A percentile compares a stretch with the other conserved stretches of the same genome.
Conservation (phyloP, 139 green algal genomes). For the Chlamydomonas schloesseri region DNA sequence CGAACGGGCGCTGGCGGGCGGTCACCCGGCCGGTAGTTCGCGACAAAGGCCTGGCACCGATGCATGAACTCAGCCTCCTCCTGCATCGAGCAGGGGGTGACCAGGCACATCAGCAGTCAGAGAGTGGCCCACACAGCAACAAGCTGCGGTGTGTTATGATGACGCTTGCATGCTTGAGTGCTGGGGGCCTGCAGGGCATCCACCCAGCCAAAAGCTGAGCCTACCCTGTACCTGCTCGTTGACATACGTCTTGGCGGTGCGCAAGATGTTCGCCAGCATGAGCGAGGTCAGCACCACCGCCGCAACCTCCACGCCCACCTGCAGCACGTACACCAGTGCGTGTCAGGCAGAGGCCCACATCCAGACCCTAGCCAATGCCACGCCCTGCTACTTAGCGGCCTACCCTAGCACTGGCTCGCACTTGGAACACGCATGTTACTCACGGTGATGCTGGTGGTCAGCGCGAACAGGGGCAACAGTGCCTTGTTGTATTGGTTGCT, state of each 20-base stretch:
- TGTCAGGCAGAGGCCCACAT: too few relatives aligned
- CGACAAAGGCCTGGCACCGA: slow-evolving; percentile 39
- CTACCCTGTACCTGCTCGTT: slow-evolving; percentile 61
- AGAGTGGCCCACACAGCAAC: too few relatives aligned
- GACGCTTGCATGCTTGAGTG: too few relatives aligned
- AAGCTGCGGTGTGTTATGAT: too few relatives aligned
- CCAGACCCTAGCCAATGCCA: too few relatives aligned
- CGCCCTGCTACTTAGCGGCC: too few relatives aligned
- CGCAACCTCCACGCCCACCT: slow-evolving; percentile 55
- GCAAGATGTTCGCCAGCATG: slow-evolving; percentile 53
- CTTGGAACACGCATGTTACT: not conserved
- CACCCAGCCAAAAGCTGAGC: too few relatives aligned
- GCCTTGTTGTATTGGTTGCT: not conserved
- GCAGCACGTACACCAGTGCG: too few relatives aligned
- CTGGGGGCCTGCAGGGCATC: too few relatives aligned
- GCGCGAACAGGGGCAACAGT: slow-evolving; percentile 54
- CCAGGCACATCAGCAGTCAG: too few relatives aligned
- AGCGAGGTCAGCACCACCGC: slow-evolving; percentile 53
- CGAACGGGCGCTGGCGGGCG: slow-evolving; percentile 68
- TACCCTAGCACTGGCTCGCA: too few relatives aligned
- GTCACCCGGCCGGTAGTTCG: slow-evolving; percentile 53
- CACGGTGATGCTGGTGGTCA: slow-evolving; percentile 51
- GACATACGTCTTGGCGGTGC: slow-evolving; percentile 54
- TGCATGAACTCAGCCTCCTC: slow-evolving; percentile 59
- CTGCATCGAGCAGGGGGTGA: slow-evolving; percentile 18